Evolutionary conservation across 108 stramenopile species (phyloP).

Genomic region (Nitzschia palea): DNA sequence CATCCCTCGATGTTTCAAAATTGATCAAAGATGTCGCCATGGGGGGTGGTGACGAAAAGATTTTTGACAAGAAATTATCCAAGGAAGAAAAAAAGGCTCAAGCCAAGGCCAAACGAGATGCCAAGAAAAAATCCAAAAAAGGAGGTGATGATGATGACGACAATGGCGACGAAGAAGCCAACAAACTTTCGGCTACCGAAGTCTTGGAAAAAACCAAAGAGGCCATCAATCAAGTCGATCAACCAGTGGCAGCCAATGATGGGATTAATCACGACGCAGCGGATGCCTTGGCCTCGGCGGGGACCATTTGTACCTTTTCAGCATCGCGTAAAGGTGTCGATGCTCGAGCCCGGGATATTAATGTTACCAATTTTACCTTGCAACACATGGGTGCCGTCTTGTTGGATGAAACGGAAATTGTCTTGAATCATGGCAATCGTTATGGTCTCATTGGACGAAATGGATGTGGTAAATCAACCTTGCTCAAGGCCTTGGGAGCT

Average conservation of each 20-base stretch:
- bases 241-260: slow-evolving; percentile 35
- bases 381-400: slow-evolving; percentile 91
- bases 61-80: slow-evolving; percentile 76
- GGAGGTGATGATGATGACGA: slow-evolving; percentile 58
- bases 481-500: slow-evolving; percentile 91
- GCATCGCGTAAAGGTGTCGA: slow-evolving; percentile 75
- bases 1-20: slow-evolving; percentile 23
- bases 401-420: slow-evolving; percentile 90
- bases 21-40: slow-evolving; percentile 60
- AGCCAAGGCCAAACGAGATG: slow-evolving; percentile 66
- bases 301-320: slow-evolving; percentile 84
- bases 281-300: slow-evolving; percentile 74
- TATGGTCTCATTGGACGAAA: slow-evolving; percentile 88
- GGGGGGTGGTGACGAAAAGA: slow-evolving; percentile 77
- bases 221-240: slow-evolving; percentile 15
- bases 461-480: slow-evolving; percentile 83
- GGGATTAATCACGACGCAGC: slow-evolving; percentile 65
- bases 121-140: slow-evolving; percentile 51
- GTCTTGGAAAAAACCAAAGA: slow-evolving; percentile 23
- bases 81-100: slow-evolving; percentile 91
- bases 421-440: slow-evolving; percentile 96
- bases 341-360: slow-evolving; percentile 88
- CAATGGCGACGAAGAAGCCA: slow-evolving; percentile 32
- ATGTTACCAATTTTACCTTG: slow-evolving; percentile 93
- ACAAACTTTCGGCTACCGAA: slow-evolving; percentile 3